These are phyloP conservation scores for Backusella parvicylindrica DNA, from an alignment of 192 early-diverging fungal species.

Conservation along the genomic window DNA sequence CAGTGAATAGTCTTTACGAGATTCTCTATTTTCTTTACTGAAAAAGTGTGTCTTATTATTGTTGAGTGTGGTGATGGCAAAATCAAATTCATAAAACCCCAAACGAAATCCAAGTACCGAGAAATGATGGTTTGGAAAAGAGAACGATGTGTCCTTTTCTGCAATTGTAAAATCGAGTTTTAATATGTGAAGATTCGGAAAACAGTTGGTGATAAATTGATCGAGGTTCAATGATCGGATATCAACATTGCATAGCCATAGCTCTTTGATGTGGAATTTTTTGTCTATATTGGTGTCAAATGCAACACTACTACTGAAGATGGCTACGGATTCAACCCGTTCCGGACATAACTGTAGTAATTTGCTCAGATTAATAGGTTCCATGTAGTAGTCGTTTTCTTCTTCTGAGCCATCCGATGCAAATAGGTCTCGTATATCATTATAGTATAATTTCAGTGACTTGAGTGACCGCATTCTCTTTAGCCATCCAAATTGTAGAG, in stretches of 20 bases:
- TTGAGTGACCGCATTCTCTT: neutral
- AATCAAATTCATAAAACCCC: neutral
- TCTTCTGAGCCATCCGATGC: neutral
- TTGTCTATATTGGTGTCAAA: neutral
- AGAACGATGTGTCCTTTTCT: neutral
- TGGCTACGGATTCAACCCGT: neutral
- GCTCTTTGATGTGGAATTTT: neutral
- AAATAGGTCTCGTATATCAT: neutral
- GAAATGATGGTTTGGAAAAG: neutral
- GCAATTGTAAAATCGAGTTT: neutral
- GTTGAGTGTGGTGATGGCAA: neutral
- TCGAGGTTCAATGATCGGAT: neutral
- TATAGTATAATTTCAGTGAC: neutral
- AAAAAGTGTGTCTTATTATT: neutral
- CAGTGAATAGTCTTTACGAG: neutral
- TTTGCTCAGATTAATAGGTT: neutral
- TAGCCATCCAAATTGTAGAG: neutral
- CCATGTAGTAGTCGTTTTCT: neutral
- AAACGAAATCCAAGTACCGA: neutral
- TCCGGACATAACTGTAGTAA: neutral
- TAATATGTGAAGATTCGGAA: neutral
- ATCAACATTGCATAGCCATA: neutral
- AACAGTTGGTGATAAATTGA: neutral
- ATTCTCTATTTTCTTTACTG: neutral
- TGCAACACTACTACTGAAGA: neutral